A percentile compares a stretch with the other conserved stretches of the same genome.
Conservation (phyloP, 306 rosid genomes). For the Echinosophora koreensis region DNA sequence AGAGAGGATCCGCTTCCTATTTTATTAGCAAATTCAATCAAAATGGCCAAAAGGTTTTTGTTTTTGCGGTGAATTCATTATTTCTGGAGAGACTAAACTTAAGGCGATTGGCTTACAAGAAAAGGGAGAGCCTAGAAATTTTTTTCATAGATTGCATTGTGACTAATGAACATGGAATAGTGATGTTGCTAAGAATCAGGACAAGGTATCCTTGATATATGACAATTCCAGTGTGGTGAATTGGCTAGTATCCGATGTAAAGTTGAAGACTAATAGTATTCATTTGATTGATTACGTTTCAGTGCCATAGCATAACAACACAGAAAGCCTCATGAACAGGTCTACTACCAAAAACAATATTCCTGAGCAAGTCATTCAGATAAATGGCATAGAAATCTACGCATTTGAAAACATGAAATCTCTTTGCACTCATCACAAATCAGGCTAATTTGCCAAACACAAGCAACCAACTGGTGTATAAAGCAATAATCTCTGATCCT, state of each 20-base stretch:
- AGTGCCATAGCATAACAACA: conserved; percentile 37
- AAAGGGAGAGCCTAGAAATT: too few species aligned
- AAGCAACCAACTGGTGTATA: conserved; percentile 45
- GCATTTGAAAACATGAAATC: conserved; percentile 49
- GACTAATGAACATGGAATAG: neutral
- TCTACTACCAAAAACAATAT: conserved; percentile 35
- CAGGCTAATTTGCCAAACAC: conserved; percentile 55
- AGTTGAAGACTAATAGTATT: neutral
- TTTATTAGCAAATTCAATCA: too few species aligned
- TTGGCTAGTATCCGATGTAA: conserved; percentile 18
- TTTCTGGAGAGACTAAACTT: neutral
- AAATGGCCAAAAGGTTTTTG: neutral
- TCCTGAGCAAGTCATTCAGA: conserved; percentile 41
- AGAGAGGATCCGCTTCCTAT: too few species aligned
- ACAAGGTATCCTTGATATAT: neutral
- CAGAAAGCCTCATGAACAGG: conserved; percentile 22
- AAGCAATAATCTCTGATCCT: conserved; percentile 57
- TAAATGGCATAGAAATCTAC: conserved; percentile 44
- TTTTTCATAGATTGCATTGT: too few species aligned
- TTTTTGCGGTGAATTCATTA: neutral
- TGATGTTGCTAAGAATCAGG: neutral
- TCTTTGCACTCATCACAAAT: conserved; percentile 56
- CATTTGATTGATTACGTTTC: conserved; percentile 32
- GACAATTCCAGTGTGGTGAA: conserved; percentile 13
- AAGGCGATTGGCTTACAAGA: too few species aligned